These are phyloP conservation scores for Cercospora citrullina DNA, from an alignment of 2,329 filamentous ascomycete genomes.

Conservation along the genomic window DNA sequence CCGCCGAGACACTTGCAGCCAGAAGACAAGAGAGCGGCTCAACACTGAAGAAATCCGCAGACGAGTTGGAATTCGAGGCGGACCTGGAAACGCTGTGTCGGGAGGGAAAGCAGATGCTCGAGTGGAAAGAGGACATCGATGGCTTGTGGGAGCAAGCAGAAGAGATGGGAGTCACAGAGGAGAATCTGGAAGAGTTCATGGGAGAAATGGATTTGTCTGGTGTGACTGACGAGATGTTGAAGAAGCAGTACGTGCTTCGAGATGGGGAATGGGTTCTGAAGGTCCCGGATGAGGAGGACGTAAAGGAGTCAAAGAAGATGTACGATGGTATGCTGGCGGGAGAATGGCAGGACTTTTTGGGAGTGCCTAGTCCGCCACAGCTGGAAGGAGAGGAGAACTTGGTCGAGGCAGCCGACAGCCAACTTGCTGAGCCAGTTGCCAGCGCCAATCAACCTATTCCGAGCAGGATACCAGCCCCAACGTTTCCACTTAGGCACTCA, in stretches of 20 bases:
- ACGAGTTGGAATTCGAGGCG: neutral
- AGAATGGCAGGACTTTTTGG: neutral
- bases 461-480: neutral
- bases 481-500: neutral
- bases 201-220: neutral
- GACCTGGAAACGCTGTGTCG: neutral
- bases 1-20: neutral
- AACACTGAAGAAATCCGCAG: neutral
- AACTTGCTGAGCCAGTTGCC: neutral
- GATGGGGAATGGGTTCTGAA: neutral
- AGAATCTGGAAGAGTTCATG: neutral
- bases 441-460: neutral
- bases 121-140: neutral
- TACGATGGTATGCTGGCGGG: neutral
- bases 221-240: neutral
- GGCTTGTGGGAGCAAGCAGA: neutral
- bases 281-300: neutral
- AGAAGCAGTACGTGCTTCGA: neutral
- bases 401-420: neutral
- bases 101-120: neutral
- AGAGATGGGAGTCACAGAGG: neutral
- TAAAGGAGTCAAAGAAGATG: neutral
- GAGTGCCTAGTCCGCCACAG: neutral
- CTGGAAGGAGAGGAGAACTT: neutral
- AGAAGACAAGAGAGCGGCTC: neutral